Evolutionary conservation across 73 alveolate species (phyloP).

Genomic region (Paramecium octaurelia): DNA sequence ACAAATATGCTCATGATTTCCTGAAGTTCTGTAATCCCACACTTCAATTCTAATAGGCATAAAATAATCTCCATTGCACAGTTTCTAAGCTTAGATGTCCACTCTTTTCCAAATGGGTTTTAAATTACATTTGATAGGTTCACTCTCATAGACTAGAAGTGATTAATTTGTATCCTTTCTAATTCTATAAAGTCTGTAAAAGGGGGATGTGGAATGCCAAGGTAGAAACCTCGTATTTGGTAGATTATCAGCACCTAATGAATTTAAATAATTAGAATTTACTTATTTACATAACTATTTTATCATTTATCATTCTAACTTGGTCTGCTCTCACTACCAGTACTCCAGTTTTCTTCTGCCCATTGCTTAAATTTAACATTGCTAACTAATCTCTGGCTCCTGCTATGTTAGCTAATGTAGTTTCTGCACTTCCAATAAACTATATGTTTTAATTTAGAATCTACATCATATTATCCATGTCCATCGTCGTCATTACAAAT

Average conservation of each 20-base stretch:
- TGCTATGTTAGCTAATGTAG: slow-evolving; percentile 9
- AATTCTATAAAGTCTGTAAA: slow-evolving; percentile 47
- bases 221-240: slow-evolving; percentile 35
- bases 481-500: slow-evolving; percentile 28
- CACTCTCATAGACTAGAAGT: slow-evolving; percentile 58
- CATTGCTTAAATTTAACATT: background rate
- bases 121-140: slow-evolving; percentile 12
- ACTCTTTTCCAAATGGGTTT: slow-evolving; percentile 65
- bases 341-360: background rate
- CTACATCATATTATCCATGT: slow-evolving; percentile 19
- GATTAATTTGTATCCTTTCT: slow-evolving; percentile 31
- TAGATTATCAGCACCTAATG: slow-evolving; percentile 39
- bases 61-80: slow-evolving; percentile 78
- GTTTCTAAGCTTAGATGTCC: slow-evolving; percentile 60
- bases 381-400: slow-evolving; percentile 13
- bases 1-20: slow-evolving; percentile 67
- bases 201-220: slow-evolving; percentile 46
- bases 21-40: slow-evolving; percentile 68
- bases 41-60: slow-evolving; percentile 68
- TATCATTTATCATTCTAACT: slow-evolving; percentile 18
- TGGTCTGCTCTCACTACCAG: slow-evolving; percentile 5
- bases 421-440: slow-evolving; percentile 23
- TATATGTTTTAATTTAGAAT: background rate
- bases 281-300: slow-evolving; percentile 23
- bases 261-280: background rate